phyloP scores from a whole-genome alignment of 257 asterid genomes.

The Capsicum pubescens region DNA sequence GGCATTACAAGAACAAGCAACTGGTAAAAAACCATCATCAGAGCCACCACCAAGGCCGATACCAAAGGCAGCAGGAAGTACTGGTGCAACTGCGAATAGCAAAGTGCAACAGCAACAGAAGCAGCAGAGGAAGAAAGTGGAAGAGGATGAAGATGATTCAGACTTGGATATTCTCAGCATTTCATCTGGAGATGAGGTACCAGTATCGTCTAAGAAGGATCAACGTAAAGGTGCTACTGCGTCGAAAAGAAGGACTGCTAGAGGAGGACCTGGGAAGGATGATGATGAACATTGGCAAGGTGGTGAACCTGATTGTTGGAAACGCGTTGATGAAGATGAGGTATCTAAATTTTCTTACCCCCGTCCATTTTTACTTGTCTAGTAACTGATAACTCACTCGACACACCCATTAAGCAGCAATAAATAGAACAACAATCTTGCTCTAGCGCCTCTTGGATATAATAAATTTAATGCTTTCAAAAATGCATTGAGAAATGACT shows the following conservation, averaged over 20 bases:
- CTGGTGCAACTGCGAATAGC: conserved; percentile 29
- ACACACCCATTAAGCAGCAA: no score
- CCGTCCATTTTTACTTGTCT: no score
- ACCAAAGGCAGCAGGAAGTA: conserved; percentile 12
- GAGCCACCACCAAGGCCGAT: conserved; percentile 58
- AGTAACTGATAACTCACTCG: no score
- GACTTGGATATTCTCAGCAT: conserved; percentile 97
- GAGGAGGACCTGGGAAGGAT: conserved; percentile 46
- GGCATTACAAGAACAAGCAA: conserved; percentile 88
- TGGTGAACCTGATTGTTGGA: conserved; percentile 92
- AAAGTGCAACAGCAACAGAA: conserved; percentile 51
- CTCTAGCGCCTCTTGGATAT: no score
- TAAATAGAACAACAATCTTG: no score
- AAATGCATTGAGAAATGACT: no score
- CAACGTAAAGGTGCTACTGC: conserved; percentile 35
- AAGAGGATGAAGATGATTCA: conserved; percentile 84
- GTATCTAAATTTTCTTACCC: conserved; percentile 37
- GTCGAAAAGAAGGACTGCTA: conserved; percentile 50
- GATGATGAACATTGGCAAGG: conserved; percentile 85
- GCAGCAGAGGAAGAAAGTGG: conserved; percentile 50
- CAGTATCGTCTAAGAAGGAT: conserved; percentile 49
- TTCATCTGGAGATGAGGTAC: conserved; percentile 94
- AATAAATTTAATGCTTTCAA: no score
- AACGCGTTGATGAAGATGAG: conserved; percentile 90
- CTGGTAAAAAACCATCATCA: conserved; percentile 70